phyloP scores from a whole-genome alignment of 2,329 filamentous ascomycete species.

The Fusarium sp. region DNA sequence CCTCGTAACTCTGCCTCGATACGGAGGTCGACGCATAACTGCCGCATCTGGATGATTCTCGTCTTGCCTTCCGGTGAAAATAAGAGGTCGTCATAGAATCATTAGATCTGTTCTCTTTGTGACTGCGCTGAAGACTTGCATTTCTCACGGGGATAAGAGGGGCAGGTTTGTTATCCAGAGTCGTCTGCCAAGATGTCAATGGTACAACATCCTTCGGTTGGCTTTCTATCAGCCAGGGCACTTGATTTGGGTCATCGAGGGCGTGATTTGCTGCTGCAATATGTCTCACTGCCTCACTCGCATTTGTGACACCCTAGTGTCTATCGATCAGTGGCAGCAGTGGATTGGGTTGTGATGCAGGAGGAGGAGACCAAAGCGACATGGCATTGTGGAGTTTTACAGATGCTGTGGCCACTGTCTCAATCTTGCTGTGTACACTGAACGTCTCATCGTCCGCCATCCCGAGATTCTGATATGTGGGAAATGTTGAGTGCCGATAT shows the following conservation, averaged over 20 bases:
- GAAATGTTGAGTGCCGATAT: slow-evolving; percentile 70
- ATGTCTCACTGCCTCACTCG: slow-evolving; percentile 57
- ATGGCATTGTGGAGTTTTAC: slow-evolving; percentile 62
- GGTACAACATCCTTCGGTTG: not conserved
- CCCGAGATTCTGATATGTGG: slow-evolving; percentile 48
- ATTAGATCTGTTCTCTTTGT: not conserved
- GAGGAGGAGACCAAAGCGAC: slow-evolving; percentile 66
- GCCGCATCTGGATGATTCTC: slow-evolving; percentile 18
- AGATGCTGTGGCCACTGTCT: slow-evolving; percentile 65
- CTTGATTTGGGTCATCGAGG: slow-evolving; percentile 8
- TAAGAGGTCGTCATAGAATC: not conserved
- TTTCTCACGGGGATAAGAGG: slow-evolving; percentile 42
- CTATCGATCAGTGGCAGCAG: slow-evolving; percentile 61
- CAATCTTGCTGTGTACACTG: slow-evolving; percentile 61
- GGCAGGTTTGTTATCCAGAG: slow-evolving; percentile 12
- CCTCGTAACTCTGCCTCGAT: slow-evolving; percentile 19
- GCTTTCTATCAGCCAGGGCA: not conserved
- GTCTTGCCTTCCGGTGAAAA: slow-evolving; percentile 9
- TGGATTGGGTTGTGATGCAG: slow-evolving; percentile 52
- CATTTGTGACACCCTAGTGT: slow-evolving; percentile 63
- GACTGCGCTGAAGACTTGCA: slow-evolving; percentile 39
- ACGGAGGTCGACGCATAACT: slow-evolving; percentile 20
- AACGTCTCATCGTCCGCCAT: slow-evolving; percentile 53
- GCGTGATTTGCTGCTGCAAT: slow-evolving; percentile 40
- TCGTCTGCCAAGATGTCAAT: slow-evolving; percentile 3